Evolutionary conservation across 2,329 filamentous ascomycete species (phyloP), one percentile per base, ranked within the genome.

Genomic region (Escovopsis weberi): DNA sequence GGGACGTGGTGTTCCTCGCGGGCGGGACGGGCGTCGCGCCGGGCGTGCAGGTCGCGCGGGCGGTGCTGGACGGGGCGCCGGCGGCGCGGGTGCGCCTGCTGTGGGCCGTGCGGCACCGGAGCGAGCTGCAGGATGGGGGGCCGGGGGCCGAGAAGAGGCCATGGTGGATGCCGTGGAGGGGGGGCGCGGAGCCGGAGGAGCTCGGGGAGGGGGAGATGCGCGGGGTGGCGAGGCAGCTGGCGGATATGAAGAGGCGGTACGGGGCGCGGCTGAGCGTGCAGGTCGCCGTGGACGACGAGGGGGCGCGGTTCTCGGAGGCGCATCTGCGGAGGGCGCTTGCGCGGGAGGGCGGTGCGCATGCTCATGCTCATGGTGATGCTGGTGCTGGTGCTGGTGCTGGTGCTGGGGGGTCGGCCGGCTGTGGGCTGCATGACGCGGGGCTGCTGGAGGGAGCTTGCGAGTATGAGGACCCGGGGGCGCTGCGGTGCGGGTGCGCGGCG

Each of bases 1-100:
- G 50, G 19, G 54, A 53, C n/a, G 69, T 95, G 3, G 67, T 95
- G 2, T 94, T 96, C 55, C 65, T 96, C 19, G 91, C 88, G 1
- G 91, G 88, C 2, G 91, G 91, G 0, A 98, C 91, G 0, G 89
- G 91, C 1, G 83, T 98, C 52, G 87, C 86, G 12, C 85, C 89
- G 0, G 91, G 88, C 7, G 63, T 96, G 59, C 89, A 96, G 62
- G 75, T 82, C 35, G 84, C 80, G 2, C 65, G 78, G 47, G 74
- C 75, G 1, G 60, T 89, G 10, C 62, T 78, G 4, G 60, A 69
- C 46, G 50, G 58, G 18, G 47, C 48, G 18, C 43, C 50, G 12
- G 46, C 50, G 3, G 43, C 60, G 0, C 53, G 35, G 1, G 73
- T 94, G 43, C 72, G 75, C 39, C 79, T 96, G 26, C 62, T 96